Percentiles rank a stretch among this genome's conserved stretches.
These are phyloP conservation scores for Penicillium sp. DNA, from an alignment of 2,329 filamentous ascomycete genomes.

Conservation along the genomic window DNA sequence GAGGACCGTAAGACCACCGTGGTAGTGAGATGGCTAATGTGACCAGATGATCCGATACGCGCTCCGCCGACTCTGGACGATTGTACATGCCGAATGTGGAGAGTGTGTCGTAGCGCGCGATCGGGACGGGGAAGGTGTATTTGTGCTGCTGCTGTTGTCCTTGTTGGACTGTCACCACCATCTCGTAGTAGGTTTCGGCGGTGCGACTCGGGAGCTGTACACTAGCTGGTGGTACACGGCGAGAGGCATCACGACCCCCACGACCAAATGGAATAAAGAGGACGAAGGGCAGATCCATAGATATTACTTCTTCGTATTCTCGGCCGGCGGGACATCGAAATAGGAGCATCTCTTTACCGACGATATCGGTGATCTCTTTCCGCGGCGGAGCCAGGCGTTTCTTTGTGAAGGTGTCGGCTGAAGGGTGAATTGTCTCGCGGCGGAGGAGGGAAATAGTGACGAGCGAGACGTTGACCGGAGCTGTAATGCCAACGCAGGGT, in stretches of 20 bases:
- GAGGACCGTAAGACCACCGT: constrained; percentile 92
- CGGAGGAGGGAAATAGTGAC: constrained; percentile 92
- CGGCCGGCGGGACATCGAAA: constrained; percentile 82
- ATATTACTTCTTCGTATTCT: constrained; percentile 83
- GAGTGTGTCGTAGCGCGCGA: constrained; percentile 91
- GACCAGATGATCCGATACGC: constrained; percentile 84
- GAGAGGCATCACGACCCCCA: constrained; percentile 83
- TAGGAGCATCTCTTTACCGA: constrained; percentile 91
- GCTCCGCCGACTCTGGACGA: constrained; percentile 82
- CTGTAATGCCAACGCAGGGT: constrained; percentile 78
- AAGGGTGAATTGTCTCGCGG: constrained; percentile 93
- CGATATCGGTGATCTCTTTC: constrained; percentile 86
- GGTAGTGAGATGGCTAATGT: constrained; percentile 89
- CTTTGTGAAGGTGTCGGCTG: constrained; percentile 90
- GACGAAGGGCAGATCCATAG: constrained; percentile 96
- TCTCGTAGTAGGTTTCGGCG: constrained; percentile 95
- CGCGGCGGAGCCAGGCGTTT: constrained; percentile 86
- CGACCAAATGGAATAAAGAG: constrained; percentile 95
- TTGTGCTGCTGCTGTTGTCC: constrained; percentile 83
- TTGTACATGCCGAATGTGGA: constrained; percentile 99
- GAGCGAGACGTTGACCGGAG: constrained; percentile 85
- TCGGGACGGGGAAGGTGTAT: constrained; percentile 84
- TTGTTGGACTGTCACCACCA: constrained; percentile 94
- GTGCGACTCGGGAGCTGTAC: constrained; percentile 86
- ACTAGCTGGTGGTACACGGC: constrained; percentile 87